Evolutionary conservation across 2,329 filamentous ascomycete species (phyloP), one percentile per base, ranked within the genome.

Genomic region (Microascus cirrosus): DNA sequence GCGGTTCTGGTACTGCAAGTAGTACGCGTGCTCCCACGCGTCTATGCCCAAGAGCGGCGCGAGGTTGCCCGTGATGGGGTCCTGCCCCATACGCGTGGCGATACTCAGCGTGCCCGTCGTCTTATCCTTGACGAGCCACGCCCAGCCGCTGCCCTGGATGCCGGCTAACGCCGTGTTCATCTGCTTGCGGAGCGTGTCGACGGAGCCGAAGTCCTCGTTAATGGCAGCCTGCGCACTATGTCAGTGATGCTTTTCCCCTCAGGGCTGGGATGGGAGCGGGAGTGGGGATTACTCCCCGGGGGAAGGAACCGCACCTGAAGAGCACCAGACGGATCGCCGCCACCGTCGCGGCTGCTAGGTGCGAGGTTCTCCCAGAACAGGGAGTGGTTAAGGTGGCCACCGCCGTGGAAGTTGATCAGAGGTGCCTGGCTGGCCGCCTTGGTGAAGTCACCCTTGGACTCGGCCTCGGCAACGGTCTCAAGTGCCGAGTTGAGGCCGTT

Each of bases 21-120:
- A 95, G 79, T 95, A 95, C 56, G 91, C 91, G 75, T 96, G 91
- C 80, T 96, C 91, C 91, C 91, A 96, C 58, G 91, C 92, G 76
- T 96, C 92, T 67, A 96, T 87, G 59, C 92, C 92, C 53, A 96
- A 76, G 54, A 96, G 78, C 42, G 92, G 92, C 67, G 84, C 80
- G 70, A 87, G 90, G 70, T 87, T 87, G 55, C 91, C 91, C 15
- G 90, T 82, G 34, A 96, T 88, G 28, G 92, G 89, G 71, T 95
- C 90, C 77, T 95, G 90, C 78, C 95, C 95, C 74, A 88, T 77
- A 79, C 90, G 74, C 56, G 89, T 88, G 65, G 83, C 82, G 64
- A 90, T 78, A 61, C 76, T 73, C 55, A 90, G 76, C 58, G 77
- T 79, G 51, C 82, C 84, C 2, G 79, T 82, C 36, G 76, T 74